Base-by-base conservation (phyloP, 2,329 filamentous ascomycete species). In the Aspergillus sclerotialis region DNA sequence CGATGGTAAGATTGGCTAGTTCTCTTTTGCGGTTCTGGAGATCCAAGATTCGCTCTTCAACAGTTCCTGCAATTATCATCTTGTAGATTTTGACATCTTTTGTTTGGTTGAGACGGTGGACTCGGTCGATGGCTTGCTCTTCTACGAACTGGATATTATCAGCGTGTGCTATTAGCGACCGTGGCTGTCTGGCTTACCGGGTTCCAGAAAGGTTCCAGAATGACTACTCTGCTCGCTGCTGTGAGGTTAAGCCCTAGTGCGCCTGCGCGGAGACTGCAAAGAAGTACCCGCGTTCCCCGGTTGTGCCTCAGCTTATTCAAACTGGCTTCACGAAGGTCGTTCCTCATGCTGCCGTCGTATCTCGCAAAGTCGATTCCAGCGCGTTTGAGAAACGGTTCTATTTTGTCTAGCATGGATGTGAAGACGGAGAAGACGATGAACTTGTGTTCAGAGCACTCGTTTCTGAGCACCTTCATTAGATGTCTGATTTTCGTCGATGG, bases 341-440 rank as follows among this genome's bases (percentile, higher is more conserved):
- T 95, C 55, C 80, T 78, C 92, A 98, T 98, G 49, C 80, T 78
- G 36, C 92, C 92, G 56, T 98, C 92, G 62, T 98, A 98, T 35
- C 92, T 84, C 11, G 85, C 85, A 55, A 83, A 94, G 40, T 74
- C 75, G 60, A 94, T 82, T 10, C 79, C 77, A 10, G 82, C 79
- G 31, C 78, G 73, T 29, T 74, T 72, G 39, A 98, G 71, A 63
- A 96, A 95, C 2, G 92, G 92, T 57, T 96, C 88, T 43, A 98
- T 80, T 17, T 96, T 79, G 65, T 96, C 85, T 29, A 98, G 78
- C 92, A 98, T 98, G 1, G 87, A 92, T 0, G 92, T 98, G 64
- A 98, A 98, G 52, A 96, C 87, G 2, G 88, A 94, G 64, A 98
- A 98, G 44, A 98, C 88, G 52, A 98, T 98, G 56, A 94, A 94